phyloP scores from a whole-genome alignment of 441 rosid genomes.

The Arabidopsis hybrid region DNA sequence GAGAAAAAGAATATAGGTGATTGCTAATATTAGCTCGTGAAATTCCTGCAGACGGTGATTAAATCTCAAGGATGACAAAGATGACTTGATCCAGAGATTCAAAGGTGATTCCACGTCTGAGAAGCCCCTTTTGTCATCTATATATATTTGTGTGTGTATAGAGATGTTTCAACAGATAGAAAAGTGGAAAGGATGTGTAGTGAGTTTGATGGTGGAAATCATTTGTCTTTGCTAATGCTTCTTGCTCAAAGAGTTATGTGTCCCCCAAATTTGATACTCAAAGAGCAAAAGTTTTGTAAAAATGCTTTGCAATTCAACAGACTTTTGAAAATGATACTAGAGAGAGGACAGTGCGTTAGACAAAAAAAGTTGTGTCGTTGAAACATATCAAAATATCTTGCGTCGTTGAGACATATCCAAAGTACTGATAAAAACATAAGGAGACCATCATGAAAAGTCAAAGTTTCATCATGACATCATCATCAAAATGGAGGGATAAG shows the following conservation, averaged over 20 bases:
- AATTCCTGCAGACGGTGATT: constrained; percentile 33
- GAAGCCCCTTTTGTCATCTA: neutral
- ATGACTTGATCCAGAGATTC: constrained; percentile 1
- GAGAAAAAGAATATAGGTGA: neutral
- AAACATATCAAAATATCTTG: neutral
- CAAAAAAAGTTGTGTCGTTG: neutral
- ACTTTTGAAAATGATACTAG: neutral
- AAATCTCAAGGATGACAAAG: neutral
- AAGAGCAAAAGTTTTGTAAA: neutral
- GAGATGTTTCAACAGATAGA: constrained; percentile 5
- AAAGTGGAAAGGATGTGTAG: neutral
- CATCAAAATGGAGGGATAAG: too few relatives aligned
- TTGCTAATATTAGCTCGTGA: constrained; percentile 6
- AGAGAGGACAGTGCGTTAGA: neutral
- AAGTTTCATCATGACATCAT: too few relatives aligned
- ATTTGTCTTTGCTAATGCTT: neutral
- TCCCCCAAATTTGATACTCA: neutral
- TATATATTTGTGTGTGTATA: neutral
- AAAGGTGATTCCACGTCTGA: neutral
- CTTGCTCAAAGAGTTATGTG: neutral
- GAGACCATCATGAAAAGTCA: too few relatives aligned
- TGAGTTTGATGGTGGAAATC: neutral
- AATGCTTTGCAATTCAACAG: neutral
- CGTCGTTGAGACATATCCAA: neutral
- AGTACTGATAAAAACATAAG: too few relatives aligned